Evolutionary conservation across 2,329 filamentous ascomycete genomes (phyloP), one percentile per base, ranked within the genome.

Genomic region (Penicillium sclerotigenum): DNA sequence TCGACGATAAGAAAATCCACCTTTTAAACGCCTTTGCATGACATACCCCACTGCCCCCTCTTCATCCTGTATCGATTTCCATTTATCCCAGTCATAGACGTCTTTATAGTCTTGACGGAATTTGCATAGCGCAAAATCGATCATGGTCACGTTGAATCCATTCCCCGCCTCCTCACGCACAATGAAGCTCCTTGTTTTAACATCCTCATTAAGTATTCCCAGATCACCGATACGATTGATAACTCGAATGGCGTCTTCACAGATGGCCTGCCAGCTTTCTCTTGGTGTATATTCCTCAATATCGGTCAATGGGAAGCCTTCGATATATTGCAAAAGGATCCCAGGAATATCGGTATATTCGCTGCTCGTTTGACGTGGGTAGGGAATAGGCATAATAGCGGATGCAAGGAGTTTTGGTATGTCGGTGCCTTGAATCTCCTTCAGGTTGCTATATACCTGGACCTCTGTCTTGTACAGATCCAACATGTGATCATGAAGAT

Each of bases 381-480:
- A 34, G 45, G 52, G n/a, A 26, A 26, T 10, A 38, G 55, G 38
- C 26, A 54, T 18, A 13, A 26, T 47, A 9, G 55, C 38, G 4
- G 18, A 37, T 3, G 54, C 55, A 54, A 64, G 53, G 16, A 62
- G 22, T 18, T 37, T 45, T n/a, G 58, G 63, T 20, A 65, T 47
- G 14, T 59, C 6, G 4, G 24, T 52, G 11, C 62, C 63, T 65
- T 65, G 60, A 5, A 65, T 46, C 31, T 62, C 57, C 6, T 50
- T 42, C n/a, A 64, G 13, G n/a, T 22, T 53, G 10, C 56, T 22
- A 34, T 64, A 65, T 22, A 42, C 59, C 33, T 59, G 43, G 18
- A 40, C 41, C 42, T 65, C 65, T 34, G 41, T 49, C 11, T 59
- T 20, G 24, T 60, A 64, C 18, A 63, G 28, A 37, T 40, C 38